A percentile compares a stretch with the other conserved stretches of the same genome.
These are phyloP conservation scores for Pseudogymnoascus sp. DNA, from an alignment of 2,329 filamentous ascomycete species.

Conservation along the genomic window DNA sequence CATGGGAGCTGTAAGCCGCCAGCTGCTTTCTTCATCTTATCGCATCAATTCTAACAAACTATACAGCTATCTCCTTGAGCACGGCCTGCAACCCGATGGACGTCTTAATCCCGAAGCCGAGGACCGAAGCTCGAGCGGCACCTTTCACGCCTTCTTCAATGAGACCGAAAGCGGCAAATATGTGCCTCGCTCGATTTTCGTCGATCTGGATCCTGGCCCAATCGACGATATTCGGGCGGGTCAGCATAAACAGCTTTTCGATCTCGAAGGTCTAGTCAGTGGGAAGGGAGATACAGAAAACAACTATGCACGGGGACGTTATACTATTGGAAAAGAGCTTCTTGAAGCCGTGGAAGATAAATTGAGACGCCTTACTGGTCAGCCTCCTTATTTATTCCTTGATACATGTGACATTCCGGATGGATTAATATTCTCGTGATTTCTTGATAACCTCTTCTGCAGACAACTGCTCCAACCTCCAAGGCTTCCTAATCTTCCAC, in stretches of 20 bases:
- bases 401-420: too few species aligned
- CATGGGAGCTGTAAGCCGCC: constrained; percentile 58
- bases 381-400: constrained; percentile 15
- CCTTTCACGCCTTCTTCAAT: constrained; percentile 60
- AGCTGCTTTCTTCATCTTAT: not conserved
- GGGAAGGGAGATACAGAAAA: constrained; percentile 64
- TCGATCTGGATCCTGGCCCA: constrained; percentile 59
- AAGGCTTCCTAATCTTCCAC: constrained; percentile 63
- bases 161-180: constrained; percentile 59
- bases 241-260: constrained; percentile 55
- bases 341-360: constrained; percentile 57
- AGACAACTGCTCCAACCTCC: constrained; percentile 60
- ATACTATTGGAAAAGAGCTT: constrained; percentile 62
- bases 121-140: constrained; percentile 45
- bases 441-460: not conserved
- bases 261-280: constrained; percentile 58
- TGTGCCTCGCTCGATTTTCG: constrained; percentile 60
- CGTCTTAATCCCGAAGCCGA: constrained; percentile 48
- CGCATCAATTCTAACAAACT: constrained; percentile 12
- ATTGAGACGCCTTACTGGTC: constrained; percentile 57
- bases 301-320: constrained; percentile 63
- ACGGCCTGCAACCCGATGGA: constrained; percentile 55
- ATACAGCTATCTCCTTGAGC: constrained; percentile 56
- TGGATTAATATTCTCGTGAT: too few species aligned
- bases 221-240: constrained; percentile 62